Evolutionary conservation across 192 early-diverging fungal species (phyloP).

Genomic region (Spinellus fusiger): DNA sequence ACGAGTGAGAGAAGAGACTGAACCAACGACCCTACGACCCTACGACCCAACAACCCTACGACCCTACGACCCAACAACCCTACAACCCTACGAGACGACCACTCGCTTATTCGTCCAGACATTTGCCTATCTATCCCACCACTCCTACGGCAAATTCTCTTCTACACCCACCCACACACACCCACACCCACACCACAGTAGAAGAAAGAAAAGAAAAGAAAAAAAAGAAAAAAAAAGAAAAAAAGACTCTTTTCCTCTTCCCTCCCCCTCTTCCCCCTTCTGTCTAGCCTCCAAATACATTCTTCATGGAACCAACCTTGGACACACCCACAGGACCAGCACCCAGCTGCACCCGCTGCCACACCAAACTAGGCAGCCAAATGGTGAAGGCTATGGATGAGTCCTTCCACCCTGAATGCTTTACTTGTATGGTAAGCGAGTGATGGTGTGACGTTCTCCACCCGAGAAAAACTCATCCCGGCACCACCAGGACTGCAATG

Average conservation of each 20-base stretch:
- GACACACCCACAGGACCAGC: neutral
- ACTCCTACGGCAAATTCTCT: neutral
- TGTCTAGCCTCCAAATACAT: neutral
- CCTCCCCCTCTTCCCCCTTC: neutral
- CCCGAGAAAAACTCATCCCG: neutral
- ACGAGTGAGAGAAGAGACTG: neutral
- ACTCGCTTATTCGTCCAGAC: no score
- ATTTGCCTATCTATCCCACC: neutral
- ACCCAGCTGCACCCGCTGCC: slow-evolving; percentile 46
- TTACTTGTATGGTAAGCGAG: slow-evolving; percentile 83
- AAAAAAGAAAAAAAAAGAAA: neutral
- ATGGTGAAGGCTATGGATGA: slow-evolving; percentile 83
- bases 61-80: no score
- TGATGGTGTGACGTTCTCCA: neutral
- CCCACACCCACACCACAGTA: neutral
- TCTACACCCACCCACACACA: neutral
- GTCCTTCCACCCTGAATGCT: slow-evolving; percentile 92
- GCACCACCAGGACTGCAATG: slow-evolving; percentile 61
- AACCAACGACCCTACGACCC: no score
- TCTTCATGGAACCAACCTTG: neutral
- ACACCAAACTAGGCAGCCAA: slow-evolving; percentile 70
- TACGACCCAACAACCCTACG: no score
- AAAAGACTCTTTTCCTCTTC: neutral
- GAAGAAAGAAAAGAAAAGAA: neutral
- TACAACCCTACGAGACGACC: no score